Conservation (phyloP, 352 stramenopile genomes). For the Globisporangium nodosum region DNA sequence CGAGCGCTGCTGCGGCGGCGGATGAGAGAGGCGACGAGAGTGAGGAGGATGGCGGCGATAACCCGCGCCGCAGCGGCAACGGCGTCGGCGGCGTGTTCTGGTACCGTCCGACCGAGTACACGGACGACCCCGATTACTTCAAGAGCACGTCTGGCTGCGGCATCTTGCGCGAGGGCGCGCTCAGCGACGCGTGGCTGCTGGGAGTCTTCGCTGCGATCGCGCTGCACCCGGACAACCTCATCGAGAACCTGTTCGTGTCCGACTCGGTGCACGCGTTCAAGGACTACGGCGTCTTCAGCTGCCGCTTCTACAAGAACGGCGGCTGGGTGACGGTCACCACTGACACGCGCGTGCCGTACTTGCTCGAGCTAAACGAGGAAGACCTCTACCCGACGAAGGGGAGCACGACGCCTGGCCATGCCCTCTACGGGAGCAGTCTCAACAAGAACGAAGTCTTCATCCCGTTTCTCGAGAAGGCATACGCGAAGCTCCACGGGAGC, state of each 20-base stretch:
- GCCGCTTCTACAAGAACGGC: constrained; percentile 90
- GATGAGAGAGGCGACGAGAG: not conserved
- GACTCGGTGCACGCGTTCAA: constrained; percentile 75
- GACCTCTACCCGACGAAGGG: constrained; percentile 21
- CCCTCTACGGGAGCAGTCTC: constrained; percentile 65
- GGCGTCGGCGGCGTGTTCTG: constrained; percentile 30
- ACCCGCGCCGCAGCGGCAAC: not conserved
- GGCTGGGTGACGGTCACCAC: constrained; percentile 86
- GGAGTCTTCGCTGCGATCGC: constrained; percentile 81
- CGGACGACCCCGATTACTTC: constrained; percentile 81
- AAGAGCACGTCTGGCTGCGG: constrained; percentile 59
- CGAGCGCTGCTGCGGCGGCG: not conserved
- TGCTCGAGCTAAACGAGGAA: constrained; percentile 31
- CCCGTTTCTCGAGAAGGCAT: constrained; percentile 85
- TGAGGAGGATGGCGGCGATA: not conserved
- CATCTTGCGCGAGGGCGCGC: constrained; percentile 42
- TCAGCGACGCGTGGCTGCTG: constrained; percentile 85
- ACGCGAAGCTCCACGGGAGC: constrained; percentile 84
- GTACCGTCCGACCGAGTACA: constrained; percentile 72
- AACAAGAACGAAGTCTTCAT: constrained; percentile 88
- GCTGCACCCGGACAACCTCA: constrained; percentile 73
- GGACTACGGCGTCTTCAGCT: constrained; percentile 86
- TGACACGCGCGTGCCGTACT: constrained; percentile 82
- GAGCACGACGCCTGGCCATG: constrained; percentile 29
- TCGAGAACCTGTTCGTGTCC: constrained; percentile 90